Evolutionary conservation across 1,284 basidiomycete species (phyloP).

Genomic region (Agaricales sp.): DNA sequence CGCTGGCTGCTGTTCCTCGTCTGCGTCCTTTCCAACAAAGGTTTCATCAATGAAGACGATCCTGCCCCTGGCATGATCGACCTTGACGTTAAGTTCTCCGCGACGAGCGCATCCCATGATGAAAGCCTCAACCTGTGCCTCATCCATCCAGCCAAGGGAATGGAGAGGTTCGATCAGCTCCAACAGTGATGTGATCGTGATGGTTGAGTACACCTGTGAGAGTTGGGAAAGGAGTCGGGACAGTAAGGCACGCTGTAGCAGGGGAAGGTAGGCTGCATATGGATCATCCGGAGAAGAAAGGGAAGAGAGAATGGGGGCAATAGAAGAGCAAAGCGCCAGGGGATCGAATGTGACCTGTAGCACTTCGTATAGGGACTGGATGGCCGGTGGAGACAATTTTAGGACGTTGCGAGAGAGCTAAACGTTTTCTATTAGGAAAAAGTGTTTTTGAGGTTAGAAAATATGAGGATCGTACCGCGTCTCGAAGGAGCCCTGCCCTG

Average conservation of each 20-base stretch:
- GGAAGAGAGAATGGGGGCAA: conserved; percentile 72
- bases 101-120: conserved; percentile 87
- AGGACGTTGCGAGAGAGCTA: conserved; percentile 81
- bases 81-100: conserved; percentile 80
- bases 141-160: conserved; percentile 22
- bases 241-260: conserved; percentile 87
- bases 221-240: conserved; percentile 92
- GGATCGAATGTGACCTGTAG: conserved; percentile 96
- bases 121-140: conserved; percentile 82
- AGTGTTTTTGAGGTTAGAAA: conserved; percentile 1
- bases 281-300: conserved; percentile 42
- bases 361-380: conserved; percentile 83
- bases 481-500: conserved; percentile 63
- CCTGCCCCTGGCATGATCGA: conserved; percentile 84
- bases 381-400: conserved; percentile 65
- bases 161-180: conserved; percentile 65
- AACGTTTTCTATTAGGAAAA: conserved; percentile 7
- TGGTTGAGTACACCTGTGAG: conserved; percentile 88
- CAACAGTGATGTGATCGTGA: conserved; percentile 73
- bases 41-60: conserved; percentile 83
- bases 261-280: conserved; percentile 79
- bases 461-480: conserved; percentile 52
- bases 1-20: conserved; percentile 22
- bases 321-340: conserved; percentile 74
- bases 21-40: conserved; percentile 41